phyloP scores from a whole-genome alignment of 2,329 filamentous ascomycete species.

The Dothistroma septosporum region DNA sequence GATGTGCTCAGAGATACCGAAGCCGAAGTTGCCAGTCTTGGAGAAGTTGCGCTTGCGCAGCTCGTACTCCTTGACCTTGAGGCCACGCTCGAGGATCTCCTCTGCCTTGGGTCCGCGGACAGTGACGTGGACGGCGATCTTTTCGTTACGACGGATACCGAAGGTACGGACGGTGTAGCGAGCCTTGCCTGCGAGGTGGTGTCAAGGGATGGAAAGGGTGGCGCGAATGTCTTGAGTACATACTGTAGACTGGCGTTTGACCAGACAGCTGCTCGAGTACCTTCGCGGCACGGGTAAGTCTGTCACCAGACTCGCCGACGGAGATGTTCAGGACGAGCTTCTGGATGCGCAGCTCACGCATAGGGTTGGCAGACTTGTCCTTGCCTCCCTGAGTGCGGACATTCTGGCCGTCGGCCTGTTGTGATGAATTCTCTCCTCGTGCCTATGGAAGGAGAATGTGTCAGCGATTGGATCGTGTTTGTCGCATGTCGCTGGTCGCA shows the following conservation, averaged over 20 bases:
- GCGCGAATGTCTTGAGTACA: conserved; percentile 33
- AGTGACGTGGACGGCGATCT: conserved; percentile 99
- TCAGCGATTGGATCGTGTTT: conserved; percentile 14
- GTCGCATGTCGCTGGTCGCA: neutral
- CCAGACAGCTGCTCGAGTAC: conserved; percentile 98
- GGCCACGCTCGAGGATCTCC: conserved; percentile 99
- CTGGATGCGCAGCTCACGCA: conserved; percentile 99
- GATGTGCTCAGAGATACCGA: conserved; percentile 99
- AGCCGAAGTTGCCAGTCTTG: conserved; percentile 99
- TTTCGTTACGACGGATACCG: conserved; percentile 99
- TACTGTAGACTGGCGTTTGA: conserved; percentile 99
- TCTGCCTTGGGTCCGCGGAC: conserved; percentile 98
- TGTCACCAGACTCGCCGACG: conserved; percentile 99
- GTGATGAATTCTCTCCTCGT: conserved; percentile 28
- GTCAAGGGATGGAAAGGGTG: neutral
- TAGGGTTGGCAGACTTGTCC: conserved; percentile 89
- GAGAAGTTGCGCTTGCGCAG: conserved; percentile 99
- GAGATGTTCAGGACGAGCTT: conserved; percentile 99
- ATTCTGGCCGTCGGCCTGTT: conserved; percentile 32
- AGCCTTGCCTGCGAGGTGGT: conserved; percentile 72
- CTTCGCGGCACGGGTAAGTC: conserved; percentile 99
- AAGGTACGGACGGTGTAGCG: conserved; percentile 99
- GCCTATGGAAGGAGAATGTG: conserved; percentile 20
- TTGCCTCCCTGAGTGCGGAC: conserved; percentile 33
- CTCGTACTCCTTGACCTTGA: conserved; percentile 99